Conservation (phyloP, 306 rosid genomes). For the Gastrolobium villosum region DNA sequence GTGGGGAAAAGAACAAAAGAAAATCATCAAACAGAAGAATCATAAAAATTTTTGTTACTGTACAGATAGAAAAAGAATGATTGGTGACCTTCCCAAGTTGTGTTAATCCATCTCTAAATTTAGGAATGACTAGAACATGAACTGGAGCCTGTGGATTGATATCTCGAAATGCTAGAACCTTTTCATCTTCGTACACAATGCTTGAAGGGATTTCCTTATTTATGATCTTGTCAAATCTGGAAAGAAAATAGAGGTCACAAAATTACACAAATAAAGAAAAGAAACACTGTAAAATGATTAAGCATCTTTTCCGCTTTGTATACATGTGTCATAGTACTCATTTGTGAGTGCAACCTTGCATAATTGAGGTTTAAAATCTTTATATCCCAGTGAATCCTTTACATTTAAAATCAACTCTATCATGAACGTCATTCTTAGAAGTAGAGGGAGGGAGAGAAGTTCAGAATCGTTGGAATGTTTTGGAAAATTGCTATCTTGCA, state of each 20-base stretch:
- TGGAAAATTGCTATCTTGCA: background rate
- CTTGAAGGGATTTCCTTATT: constrained; percentile 20
- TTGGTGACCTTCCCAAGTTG: too few relatives aligned
- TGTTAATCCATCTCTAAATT: too few relatives aligned
- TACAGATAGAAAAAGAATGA: constrained; percentile 14
- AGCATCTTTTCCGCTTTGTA: background rate
- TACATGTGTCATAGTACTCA: background rate
- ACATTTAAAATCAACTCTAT: background rate
- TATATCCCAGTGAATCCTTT: background rate
- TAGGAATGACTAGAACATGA: too few relatives aligned
- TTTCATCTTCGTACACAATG: constrained; percentile 77
- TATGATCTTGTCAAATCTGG: too few relatives aligned
- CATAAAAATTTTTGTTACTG: background rate
- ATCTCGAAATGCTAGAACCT: constrained; percentile 48
- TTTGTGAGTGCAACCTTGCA: background rate
- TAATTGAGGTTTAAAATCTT: constrained; percentile 20
- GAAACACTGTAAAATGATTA: background rate
- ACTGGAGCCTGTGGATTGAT: too few relatives aligned
- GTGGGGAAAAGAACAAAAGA: background rate
- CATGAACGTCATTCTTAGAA: constrained; percentile 21
- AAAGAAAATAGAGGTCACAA: background rate
- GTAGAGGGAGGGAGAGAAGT: background rate
- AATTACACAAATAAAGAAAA: constrained; percentile 10
- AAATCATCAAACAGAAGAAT: constrained; percentile 1
- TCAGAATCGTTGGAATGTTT: background rate